Percentiles rank a stretch among this genome's conserved stretches.
Evolutionary conservation across 164 flowering plant species (phyloP).

Genomic region (Vitis labrusca): DNA sequence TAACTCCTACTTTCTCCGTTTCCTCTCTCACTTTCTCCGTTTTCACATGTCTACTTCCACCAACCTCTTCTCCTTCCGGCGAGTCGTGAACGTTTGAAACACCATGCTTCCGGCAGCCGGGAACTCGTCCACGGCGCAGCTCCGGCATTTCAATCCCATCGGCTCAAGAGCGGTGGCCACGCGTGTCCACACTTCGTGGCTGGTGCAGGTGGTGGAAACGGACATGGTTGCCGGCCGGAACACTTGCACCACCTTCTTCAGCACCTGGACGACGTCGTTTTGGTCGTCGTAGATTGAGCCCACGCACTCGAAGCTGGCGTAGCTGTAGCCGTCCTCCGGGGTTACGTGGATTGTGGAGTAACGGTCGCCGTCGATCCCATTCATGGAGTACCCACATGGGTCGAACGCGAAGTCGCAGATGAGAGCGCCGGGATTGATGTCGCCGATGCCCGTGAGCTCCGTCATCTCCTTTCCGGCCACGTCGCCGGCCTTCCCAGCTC

Average conservation of each 20-base stretch:
- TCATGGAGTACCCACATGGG: slow-evolving; percentile 99
- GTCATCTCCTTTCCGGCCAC: slow-evolving; percentile 80
- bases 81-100: slow-evolving; percentile 67
- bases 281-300: slow-evolving; percentile 42
- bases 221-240: slow-evolving; percentile 79
- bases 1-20: not conserved
- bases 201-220: slow-evolving; percentile 45
- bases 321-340: slow-evolving; percentile 94
- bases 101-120: slow-evolving; percentile 68
- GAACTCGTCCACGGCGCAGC: slow-evolving; percentile 54
- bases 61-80: slow-evolving; percentile 37
- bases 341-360: slow-evolving; percentile 95
- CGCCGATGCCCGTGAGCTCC: slow-evolving; percentile 55
- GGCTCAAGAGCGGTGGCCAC: slow-evolving; percentile 47
- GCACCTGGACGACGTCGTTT: slow-evolving; percentile 27
- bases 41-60: not conserved
- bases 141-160: slow-evolving; percentile 58
- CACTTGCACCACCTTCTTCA: slow-evolving; percentile 61
- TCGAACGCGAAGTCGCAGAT: slow-evolving; percentile 90
- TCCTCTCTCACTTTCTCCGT: slow-evolving; percentile 1
- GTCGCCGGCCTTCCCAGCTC: slow-evolving; percentile 46
- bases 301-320: slow-evolving; percentile 87
- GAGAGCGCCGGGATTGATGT: slow-evolving; percentile 45
- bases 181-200: slow-evolving; percentile 30
- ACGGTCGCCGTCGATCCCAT: slow-evolving; percentile 61